Conservation (phyloP, 2,329 filamentous ascomycete species). For the Pseudogymnoascus sp. region DNA sequence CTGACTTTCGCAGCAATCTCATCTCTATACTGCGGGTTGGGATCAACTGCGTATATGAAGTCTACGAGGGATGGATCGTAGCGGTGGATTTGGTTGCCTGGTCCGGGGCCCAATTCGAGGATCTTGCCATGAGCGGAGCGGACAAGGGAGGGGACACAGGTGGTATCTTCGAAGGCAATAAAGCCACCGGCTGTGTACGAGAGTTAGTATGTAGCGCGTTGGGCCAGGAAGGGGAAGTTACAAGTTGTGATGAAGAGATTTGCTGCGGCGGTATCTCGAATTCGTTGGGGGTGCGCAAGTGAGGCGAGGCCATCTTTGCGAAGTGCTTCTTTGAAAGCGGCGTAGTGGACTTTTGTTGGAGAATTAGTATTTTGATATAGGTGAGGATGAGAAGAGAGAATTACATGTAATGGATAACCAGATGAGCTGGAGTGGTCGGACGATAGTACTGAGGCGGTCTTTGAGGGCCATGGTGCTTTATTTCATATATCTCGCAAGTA, state of each 20-base stretch:
- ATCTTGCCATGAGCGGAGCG: conserved; percentile 29
- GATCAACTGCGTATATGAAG: conserved; percentile 36
- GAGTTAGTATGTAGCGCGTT: conserved; percentile 10
- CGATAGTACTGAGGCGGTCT: neutral
- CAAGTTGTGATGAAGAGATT: conserved; percentile 21
- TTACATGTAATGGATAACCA: conserved; percentile 1
- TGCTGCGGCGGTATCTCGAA: conserved; percentile 22
- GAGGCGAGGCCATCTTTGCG: conserved; percentile 19
- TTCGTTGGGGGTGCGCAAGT: conserved; percentile 13
- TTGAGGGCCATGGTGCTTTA: neutral
- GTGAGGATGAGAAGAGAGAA: neutral
- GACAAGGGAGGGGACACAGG: conserved; percentile 28
- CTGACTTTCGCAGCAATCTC: conserved; percentile 27
- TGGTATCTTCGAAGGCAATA: conserved; percentile 31
- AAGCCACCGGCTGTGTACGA: conserved; percentile 22
- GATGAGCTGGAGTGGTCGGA: neutral
- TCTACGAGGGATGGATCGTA: conserved; percentile 30
- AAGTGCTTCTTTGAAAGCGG: conserved; percentile 17
- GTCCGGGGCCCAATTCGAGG: conserved; percentile 39
- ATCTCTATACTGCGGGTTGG: conserved; percentile 31
- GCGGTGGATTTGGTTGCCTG: conserved; percentile 37
- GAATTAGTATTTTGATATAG: conserved; percentile 4
- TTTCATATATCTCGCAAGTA: neutral
- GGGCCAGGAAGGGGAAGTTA: conserved; percentile 12
- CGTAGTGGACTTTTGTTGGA: conserved; percentile 17